Conservation (phyloP, 2,329 filamentous ascomycete species). For the Apiospora kogelbergensis region DNA sequence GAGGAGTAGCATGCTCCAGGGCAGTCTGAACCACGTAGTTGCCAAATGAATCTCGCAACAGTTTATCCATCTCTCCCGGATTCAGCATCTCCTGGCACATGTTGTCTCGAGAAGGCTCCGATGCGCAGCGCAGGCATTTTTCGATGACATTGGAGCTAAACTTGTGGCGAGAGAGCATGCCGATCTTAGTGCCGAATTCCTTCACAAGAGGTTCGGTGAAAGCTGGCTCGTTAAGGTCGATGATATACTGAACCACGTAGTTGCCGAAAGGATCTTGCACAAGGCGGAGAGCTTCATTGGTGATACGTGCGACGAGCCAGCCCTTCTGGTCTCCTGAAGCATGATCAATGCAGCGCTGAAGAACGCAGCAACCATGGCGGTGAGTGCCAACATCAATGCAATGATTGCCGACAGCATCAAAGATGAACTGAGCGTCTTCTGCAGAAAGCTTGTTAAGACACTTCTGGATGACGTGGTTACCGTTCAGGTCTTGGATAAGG, state of each 20-base stretch:
- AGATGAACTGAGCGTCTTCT: slow-evolving; percentile 90
- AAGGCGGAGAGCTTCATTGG: slow-evolving; percentile 79
- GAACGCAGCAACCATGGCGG: slow-evolving; percentile 94
- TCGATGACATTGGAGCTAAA: slow-evolving; percentile 99
- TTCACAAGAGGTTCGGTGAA: slow-evolving; percentile 89
- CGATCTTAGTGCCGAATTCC: slow-evolving; percentile 75
- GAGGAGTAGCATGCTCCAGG: slow-evolving; percentile 76
- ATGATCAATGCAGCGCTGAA: slow-evolving; percentile 98
- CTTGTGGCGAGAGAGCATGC: slow-evolving; percentile 83
- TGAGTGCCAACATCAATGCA: slow-evolving; percentile 94
- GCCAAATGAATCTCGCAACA: slow-evolving; percentile 89
- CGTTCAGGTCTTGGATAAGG: slow-evolving; percentile 95
- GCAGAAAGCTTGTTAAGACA: slow-evolving; percentile 92
- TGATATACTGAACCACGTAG: slow-evolving; percentile 98
- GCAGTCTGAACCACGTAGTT: slow-evolving; percentile 99
- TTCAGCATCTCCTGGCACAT: slow-evolving; percentile 81
- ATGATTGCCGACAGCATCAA: slow-evolving; percentile 84
- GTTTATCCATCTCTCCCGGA: slow-evolving; percentile 77
- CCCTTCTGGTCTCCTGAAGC: slow-evolving; percentile 87
- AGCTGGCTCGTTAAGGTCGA: slow-evolving; percentile 82
- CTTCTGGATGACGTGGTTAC: slow-evolving; percentile 99
- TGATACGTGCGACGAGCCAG: slow-evolving; percentile 84
- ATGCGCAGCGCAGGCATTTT: slow-evolving; percentile 87
- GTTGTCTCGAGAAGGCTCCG: slow-evolving; percentile 70
- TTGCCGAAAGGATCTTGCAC: slow-evolving; percentile 98